Evolutionary conservation across 164 flowering plant genomes (phyloP), one percentile per base, ranked within the genome.

Genomic region (Annona squamosa): DNA sequence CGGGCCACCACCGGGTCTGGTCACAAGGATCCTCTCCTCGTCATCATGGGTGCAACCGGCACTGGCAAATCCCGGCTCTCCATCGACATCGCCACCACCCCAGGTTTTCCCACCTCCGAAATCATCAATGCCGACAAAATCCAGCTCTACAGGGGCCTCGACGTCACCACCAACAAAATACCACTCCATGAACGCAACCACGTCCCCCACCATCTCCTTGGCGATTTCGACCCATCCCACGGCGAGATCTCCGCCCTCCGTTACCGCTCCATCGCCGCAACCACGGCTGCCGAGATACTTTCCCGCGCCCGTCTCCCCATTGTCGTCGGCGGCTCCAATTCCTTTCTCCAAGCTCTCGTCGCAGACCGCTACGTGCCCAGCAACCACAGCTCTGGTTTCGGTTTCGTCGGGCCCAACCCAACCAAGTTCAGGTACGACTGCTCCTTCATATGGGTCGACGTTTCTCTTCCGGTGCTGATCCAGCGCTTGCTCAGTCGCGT

Each of bases 261-360:
- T 2, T 96, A 76, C 81, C 87, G 97, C 46, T 17, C 69, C 2
- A 67, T 74, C 57, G 98, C 86, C 44, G 73, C 78, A 1, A 0
- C 65, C 0, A 7, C 68, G 57, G 75, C 89, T 1, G n/a, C 81
- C 59, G 75, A 77, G 6, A 83, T 93, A 19, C 41, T 70, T 4
- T 71, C 84, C 6, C 79, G 90, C 1, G 48, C 73, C 3, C 81
- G 78, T 19, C 17, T 90, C 0, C 99, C 99, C 18, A 7, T 93
- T 4, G 26, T 96, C 46, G 98, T 80, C 4, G 99, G 99, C 13
- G 99, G 98, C 16, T 96, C 99, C 17, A 93, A 93, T 81, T 91
- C 99, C 13, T 86, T 86, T 82, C 80, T 96, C 44, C 83, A 90
- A 77, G 83, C 95, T 0, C 83, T 91, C 7, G 71, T 94, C 19